Evolutionary conservation across 805 yeast genomes (phyloP), one percentile per base, ranked within the genome.

Genomic region (Saccharomyces paradoxus): DNA sequence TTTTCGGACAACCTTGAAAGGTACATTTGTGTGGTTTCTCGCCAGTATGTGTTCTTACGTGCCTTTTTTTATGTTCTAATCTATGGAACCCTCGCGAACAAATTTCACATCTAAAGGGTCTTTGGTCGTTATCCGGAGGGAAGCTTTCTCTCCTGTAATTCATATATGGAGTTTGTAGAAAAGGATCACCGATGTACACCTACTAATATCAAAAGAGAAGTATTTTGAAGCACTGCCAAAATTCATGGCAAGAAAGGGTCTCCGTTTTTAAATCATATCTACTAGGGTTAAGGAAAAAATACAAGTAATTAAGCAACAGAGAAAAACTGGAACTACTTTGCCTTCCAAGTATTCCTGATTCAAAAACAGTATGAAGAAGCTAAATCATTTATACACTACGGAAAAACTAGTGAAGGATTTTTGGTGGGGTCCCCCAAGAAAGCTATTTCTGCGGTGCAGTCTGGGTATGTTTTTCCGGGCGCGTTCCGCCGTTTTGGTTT

Each of bases 11-110:
- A 14, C 88, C 87, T 1, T 92, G 90, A 62, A 79, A 88, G 22
- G 83, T 79, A 69, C 96, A 89, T 49, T 82, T 84, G 66, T 87
- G 92, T 1, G 96, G 96, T 67, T 88, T 87, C 67, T 89, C 96
- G 48, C 96, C 96, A 1, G 96, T 89, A 71, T 89, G 96, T 14
- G 96, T 89, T 53, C 96, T 76, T 58, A 89, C 87, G 66, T 89
- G 96, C 60, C 96, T 79, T 8, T 96, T 89, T 68, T 88, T 95
- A 69, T 89, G 96, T 69, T 89, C 96, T 50, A 89, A 74, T 55
- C 96, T 77, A 69, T 88, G 92, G 69, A 89, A 89, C 12, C 94
- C 89, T 72, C 88, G 88, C 53, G 81, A 86, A 69, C 96, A 89
- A 62, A 87, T 77, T 26, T 90, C 85, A 64, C 96, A 89, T 63